Conservation (phyloP, 306 rosid species). For the Medicago ruthenica region DNA sequence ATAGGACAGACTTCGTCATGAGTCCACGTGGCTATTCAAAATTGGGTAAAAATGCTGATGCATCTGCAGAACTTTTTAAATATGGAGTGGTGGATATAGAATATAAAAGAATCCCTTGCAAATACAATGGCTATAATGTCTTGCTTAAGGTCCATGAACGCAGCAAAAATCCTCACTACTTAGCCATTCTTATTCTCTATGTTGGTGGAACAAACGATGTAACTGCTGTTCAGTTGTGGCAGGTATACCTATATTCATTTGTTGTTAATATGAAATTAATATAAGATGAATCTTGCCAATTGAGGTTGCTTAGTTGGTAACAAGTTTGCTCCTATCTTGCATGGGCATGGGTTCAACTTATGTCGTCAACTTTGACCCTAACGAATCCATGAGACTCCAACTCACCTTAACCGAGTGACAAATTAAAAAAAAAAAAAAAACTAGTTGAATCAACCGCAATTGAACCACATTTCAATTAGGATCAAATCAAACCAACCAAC, state of each 20-base stretch:
- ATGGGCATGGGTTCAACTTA: too few relatives aligned
- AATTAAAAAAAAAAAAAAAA: too few relatives aligned
- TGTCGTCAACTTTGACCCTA: too few relatives aligned
- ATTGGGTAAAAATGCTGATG: slow-evolving; percentile 43
- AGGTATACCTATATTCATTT: slow-evolving; percentile 46
- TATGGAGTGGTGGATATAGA: slow-evolving; percentile 58
- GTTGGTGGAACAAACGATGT: slow-evolving; percentile 68
- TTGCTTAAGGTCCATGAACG: slow-evolving; percentile 60
- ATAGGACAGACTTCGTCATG: slow-evolving; percentile 58
- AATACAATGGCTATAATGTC: slow-evolving; percentile 51
- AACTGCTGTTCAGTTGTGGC: slow-evolving; percentile 61
- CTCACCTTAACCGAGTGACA: too few relatives aligned
- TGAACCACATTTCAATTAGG: too few relatives aligned
- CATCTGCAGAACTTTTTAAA: slow-evolving; percentile 51
- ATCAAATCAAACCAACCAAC: background rate
- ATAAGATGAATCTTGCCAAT: background rate
- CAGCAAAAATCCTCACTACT: slow-evolving; percentile 68
- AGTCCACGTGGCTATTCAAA: slow-evolving; percentile 54
- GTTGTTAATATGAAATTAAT: background rate
- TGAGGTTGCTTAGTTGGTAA: background rate
- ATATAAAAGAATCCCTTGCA: slow-evolving; percentile 60
- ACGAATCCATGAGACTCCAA: too few relatives aligned
- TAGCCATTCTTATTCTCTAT: slow-evolving; percentile 59
- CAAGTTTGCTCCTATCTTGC: too few relatives aligned
- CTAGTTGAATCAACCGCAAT: too few relatives aligned